Evolutionary conservation across 2,329 filamentous ascomycete genomes (phyloP).

Genomic region (Microascus cirrosus): DNA sequence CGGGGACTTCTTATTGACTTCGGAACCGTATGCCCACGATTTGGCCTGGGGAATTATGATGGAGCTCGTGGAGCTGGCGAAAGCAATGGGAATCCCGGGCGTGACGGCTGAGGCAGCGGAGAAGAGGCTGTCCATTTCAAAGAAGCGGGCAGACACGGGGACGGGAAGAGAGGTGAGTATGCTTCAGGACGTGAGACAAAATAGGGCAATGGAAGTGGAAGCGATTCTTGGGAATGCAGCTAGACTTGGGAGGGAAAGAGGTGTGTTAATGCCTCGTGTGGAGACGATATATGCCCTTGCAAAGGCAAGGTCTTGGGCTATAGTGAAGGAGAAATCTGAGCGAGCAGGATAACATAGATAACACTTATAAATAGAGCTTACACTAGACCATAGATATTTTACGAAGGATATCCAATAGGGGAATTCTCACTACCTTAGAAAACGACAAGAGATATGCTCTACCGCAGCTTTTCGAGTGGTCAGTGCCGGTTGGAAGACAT

Average conservation of each 20-base stretch:
- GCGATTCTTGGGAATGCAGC: not conserved
- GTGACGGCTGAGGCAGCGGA: not conserved
- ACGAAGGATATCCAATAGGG: not conserved
- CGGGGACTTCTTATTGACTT: constrained; percentile 28
- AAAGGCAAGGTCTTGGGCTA: not conserved
- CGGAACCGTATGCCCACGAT: constrained; percentile 5
- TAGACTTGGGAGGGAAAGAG: not conserved
- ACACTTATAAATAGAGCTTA: not conserved
- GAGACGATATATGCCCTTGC: not conserved
- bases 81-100: not conserved
- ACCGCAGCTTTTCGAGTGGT: not conserved
- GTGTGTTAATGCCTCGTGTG: not conserved
- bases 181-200: not conserved
- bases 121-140: not conserved
- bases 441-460: too few species aligned
- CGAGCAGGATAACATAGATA: constrained; percentile 5
- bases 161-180: not conserved
- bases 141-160: not conserved
- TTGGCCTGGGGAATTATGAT: not conserved
- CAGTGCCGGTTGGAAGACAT: too few species aligned
- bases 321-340: not conserved
- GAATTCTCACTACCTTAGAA: too few species aligned
- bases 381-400: not conserved
- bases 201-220: not conserved
- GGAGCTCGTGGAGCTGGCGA: not conserved